These are phyloP conservation scores for Neonectria sp. DNA, from an alignment of 2,329 filamentous ascomycete genomes.

Conservation along the genomic window DNA sequence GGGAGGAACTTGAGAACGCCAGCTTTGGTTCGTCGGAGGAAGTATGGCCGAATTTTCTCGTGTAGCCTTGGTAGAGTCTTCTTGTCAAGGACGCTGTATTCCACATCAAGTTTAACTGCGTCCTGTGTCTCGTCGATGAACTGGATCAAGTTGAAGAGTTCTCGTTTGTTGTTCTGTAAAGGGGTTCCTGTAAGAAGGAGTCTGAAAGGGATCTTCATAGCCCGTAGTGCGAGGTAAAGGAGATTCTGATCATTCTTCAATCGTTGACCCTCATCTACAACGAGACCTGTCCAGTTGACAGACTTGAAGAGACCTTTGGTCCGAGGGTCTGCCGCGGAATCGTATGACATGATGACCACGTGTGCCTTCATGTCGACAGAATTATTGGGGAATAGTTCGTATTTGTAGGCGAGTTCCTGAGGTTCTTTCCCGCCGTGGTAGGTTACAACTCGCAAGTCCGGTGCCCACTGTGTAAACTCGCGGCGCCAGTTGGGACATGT, in stretches of 20 bases:
- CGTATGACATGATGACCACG: slow-evolving; percentile 95
- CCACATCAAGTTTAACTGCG: slow-evolving; percentile 80
- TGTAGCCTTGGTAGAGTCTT: slow-evolving; percentile 88
- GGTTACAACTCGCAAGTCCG: slow-evolving; percentile 87
- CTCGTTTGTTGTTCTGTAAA: slow-evolving; percentile 93
- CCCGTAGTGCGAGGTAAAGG: slow-evolving; percentile 81
- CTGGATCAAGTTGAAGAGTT: slow-evolving; percentile 96
- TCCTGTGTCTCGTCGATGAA: slow-evolving; percentile 84
- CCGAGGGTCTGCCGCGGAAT: slow-evolving; percentile 83
- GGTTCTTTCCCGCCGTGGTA: slow-evolving; percentile 86
- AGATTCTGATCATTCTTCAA: slow-evolving; percentile 93
- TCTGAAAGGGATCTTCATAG: slow-evolving; percentile 85
- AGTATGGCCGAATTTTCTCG: slow-evolving; percentile 82
- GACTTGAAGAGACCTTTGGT: slow-evolving; percentile 76
- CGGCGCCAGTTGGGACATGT: slow-evolving; percentile 98
- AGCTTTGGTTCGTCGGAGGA: slow-evolving; percentile 85
- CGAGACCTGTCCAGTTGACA: slow-evolving; percentile 87
- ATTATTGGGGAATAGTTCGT: slow-evolving; percentile 85
- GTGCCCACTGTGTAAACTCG: slow-evolving; percentile 95
- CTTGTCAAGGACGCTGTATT: slow-evolving; percentile 84
- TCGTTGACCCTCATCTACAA: slow-evolving; percentile 96
- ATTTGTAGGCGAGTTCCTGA: slow-evolving; percentile 82
- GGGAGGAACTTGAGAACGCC: slow-evolving; percentile 93
- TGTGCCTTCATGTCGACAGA: slow-evolving; percentile 84
- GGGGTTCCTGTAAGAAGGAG: slow-evolving; percentile 93